Base-by-base conservation (phyloP, 2,329 filamentous ascomycete genomes). In the Alternaria sp. region DNA sequence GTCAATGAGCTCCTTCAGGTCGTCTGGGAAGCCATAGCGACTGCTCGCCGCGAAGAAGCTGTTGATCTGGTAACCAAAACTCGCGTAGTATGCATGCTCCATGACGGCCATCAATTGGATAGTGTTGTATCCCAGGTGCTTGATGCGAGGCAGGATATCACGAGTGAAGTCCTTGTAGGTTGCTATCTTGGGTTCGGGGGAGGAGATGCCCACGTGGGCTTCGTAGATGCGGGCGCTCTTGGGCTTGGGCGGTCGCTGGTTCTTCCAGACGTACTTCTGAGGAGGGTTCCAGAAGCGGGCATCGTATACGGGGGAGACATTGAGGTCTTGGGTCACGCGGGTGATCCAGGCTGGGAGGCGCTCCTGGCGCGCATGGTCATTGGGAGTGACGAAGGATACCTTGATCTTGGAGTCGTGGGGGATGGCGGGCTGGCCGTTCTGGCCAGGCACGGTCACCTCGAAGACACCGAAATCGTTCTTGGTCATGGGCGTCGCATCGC, bases 81-180 rank as follows among this genome's bases (percentile, higher is more conserved):
- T 98, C 71, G 95, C 95, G 77, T 99, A 99, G 83, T 99, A 99
- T 49, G 95, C 95, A 79, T 99, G 95, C 77, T 99, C 95, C 94
- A 99, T 99, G 74, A 99, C 85, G 44, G 95, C 95, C 95, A 99
- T 99, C 64, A 99, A 84, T 77, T 99, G 95, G 68, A 99, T 98
- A 54, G 93, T 91, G 75, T 99, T 98, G 83, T 99, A 99, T 39
- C 94, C 95, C 41, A 98, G 83, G 64, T 88, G 82, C 74, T 93
- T 90, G 80, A 99, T 98, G 57, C 94, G 87, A 14, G 94, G 93
- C 7, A 99, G 85, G 85, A 97, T 93, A 77, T 91, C 92, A 72
- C 88, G 84, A 2, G 94, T 98, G 77, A 99, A 99, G 80, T 99
- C 93, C 78, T 97, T 97, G 85, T 97, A 99, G 6, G 92, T 96